phyloP scores from a whole-genome alignment of 2,329 filamentous ascomycete genomes.

The Chrysosporium keratinophilum region DNA sequence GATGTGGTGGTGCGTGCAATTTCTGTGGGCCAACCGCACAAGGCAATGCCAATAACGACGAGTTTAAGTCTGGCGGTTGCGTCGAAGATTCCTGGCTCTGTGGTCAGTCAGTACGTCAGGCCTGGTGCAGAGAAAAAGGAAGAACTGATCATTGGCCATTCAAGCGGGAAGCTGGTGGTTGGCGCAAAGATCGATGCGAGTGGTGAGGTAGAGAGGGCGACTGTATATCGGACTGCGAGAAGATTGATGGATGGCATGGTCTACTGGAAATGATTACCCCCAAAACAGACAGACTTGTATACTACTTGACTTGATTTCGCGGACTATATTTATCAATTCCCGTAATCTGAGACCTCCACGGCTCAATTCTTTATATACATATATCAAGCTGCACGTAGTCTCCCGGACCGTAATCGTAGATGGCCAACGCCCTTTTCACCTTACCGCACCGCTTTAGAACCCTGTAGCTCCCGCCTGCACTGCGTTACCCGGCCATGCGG shows the following conservation, averaged over 20 bases:
- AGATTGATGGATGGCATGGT: constrained; percentile 40
- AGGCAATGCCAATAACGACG: constrained; percentile 47
- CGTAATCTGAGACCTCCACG: too few relatives aligned
- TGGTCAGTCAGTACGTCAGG: constrained; percentile 21
- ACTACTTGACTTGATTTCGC: too few relatives aligned
- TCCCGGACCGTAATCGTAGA: too few relatives aligned
- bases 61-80: constrained; percentile 43
- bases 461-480: background rate
- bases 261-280: constrained; percentile 27
- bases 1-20: constrained; percentile 42
- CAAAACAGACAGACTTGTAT: background rate
- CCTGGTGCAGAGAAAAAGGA: constrained; percentile 19
- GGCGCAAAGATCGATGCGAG: constrained; percentile 31
- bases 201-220: constrained; percentile 31
- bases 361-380: too few relatives aligned
- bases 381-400: too few relatives aligned
- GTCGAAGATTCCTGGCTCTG: constrained; percentile 36
- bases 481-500: background rate
- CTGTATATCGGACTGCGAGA: constrained; percentile 41
- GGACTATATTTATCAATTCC: too few relatives aligned
- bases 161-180: constrained; percentile 39
- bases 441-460: too few relatives aligned
- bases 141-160: constrained; percentile 37
- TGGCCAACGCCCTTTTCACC: too few relatives aligned
- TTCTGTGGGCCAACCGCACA: constrained; percentile 48